These are phyloP conservation scores for Endogone sp. DNA, from an alignment of 192 early-diverging fungal genomes.

Conservation along the genomic window DNA sequence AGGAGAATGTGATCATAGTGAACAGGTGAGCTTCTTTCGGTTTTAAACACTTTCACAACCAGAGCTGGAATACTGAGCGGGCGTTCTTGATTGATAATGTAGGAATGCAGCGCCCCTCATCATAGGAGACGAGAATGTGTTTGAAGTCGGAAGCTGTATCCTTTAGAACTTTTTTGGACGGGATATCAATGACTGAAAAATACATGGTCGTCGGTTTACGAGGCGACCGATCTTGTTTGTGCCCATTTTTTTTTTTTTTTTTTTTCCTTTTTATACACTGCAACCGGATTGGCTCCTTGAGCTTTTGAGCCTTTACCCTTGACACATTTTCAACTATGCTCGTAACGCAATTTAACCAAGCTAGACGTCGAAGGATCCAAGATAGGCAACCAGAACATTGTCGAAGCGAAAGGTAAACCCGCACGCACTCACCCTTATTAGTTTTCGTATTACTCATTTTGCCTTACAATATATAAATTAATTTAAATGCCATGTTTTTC, in stretches of 20 bases:
- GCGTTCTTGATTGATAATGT: background rate
- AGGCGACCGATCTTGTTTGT: no score
- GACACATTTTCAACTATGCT: background rate
- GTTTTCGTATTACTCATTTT: background rate
- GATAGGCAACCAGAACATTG: conserved; percentile 59
- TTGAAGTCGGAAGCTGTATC: conserved; percentile 69
- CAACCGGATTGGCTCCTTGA: background rate
- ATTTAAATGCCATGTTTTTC: background rate
- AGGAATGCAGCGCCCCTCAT: conserved; percentile 46
- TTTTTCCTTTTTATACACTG: background rate
- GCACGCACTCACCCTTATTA: background rate
- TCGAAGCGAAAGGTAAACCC: conserved; percentile 60
- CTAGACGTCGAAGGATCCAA: conserved; percentile 60
- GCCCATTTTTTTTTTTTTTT: no score
- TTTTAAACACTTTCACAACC: background rate
- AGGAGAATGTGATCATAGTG: conserved; percentile 66
- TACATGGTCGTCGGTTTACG: no score
- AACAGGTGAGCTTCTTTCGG: conserved; percentile 46
- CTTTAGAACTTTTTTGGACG: background rate
- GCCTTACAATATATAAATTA: background rate
- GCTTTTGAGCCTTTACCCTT: conserved; percentile 11
- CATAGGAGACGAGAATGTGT: conserved; percentile 71
- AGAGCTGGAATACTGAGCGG: no score
- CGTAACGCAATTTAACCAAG: background rate
- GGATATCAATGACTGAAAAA: background rate